Evolutionary conservation across 192 early-diverging fungal species (phyloP).

Genomic region (Dissophora ornata): DNA sequence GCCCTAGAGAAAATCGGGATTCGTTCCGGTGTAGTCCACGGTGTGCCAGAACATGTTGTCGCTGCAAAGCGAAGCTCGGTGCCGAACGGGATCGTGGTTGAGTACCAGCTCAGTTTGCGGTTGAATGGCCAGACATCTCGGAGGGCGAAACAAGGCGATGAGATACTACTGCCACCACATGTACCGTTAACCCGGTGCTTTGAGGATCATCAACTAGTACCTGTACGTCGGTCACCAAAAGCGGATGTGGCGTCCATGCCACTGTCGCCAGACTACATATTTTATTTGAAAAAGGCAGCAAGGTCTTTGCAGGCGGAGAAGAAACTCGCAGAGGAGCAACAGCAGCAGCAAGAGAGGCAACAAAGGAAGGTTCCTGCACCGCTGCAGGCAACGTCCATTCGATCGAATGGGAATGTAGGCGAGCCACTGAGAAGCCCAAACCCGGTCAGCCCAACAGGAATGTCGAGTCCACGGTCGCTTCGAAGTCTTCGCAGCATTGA

Average conservation of each 20-base stretch:
- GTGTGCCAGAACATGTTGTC: conserved; percentile 34
- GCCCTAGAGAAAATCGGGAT: conserved; percentile 65
- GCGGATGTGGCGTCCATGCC: conserved; percentile 51
- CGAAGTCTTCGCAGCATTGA: conserved; percentile 33
- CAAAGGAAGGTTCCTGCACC: conserved; percentile 36
- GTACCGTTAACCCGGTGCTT: conserved; percentile 26
- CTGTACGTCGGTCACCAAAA: conserved; percentile 46
- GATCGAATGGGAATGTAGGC: not conserved
- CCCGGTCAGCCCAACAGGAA: conserved; percentile 18
- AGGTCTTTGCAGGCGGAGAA: conserved; percentile 34
- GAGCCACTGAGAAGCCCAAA: conserved; percentile 25
- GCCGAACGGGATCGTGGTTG: conserved; percentile 33
- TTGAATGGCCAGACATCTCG: conserved; percentile 23
- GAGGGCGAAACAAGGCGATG: conserved; percentile 31
- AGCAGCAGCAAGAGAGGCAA: conserved; percentile 12
- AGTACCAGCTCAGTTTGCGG: conserved; percentile 39
- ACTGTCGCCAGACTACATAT: conserved; percentile 28
- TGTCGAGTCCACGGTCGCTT: conserved; percentile 27
- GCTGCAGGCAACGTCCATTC: conserved; percentile 31
- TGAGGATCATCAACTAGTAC: conserved; percentile 41
- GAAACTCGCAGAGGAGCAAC: conserved; percentile 11
- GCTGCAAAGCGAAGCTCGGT: conserved; percentile 20
- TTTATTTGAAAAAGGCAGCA: conserved; percentile 31
- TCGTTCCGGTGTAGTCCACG: conserved; percentile 56
- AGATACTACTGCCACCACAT: conserved; percentile 32